Conservation (phyloP, 2,329 filamentous ascomycete genomes). For the Thelonectria discophora region DNA sequence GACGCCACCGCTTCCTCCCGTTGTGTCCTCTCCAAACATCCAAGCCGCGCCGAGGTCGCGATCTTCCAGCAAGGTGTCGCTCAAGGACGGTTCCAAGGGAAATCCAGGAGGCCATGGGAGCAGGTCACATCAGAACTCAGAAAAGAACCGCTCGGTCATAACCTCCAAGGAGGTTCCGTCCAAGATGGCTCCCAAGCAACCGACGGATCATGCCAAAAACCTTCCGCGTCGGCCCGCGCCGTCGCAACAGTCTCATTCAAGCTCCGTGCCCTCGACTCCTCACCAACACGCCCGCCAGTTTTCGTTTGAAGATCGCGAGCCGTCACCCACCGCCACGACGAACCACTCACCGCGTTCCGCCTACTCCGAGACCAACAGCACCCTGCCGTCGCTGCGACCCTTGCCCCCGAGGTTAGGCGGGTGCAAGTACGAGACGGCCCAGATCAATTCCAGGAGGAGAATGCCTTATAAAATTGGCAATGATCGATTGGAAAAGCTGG, state of each 20-base stretch:
- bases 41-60: slow-evolving; percentile 66
- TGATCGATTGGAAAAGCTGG: slow-evolving; percentile 76
- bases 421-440: slow-evolving; percentile 90
- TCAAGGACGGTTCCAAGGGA: slow-evolving; percentile 61
- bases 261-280: slow-evolving; percentile 91
- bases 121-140: slow-evolving; percentile 64
- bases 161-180: slow-evolving; percentile 62
- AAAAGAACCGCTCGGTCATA: slow-evolving; percentile 71
- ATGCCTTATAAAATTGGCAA: slow-evolving; percentile 93
- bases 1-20: slow-evolving; percentile 62
- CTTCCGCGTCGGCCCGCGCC: slow-evolving; percentile 44
- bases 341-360: slow-evolving; percentile 90
- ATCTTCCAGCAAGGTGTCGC: slow-evolving; percentile 68
- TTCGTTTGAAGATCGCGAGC: slow-evolving; percentile 78
- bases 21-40: slow-evolving; percentile 64
- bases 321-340: slow-evolving; percentile 79
- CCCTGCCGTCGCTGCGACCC: slow-evolving; percentile 73
- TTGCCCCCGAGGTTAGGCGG: slow-evolving; percentile 66
- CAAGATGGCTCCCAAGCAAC: slow-evolving; percentile 62
- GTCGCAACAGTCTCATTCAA: slow-evolving; percentile 68
- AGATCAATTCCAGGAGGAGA: slow-evolving; percentile 81
- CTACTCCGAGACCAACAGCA: slow-evolving; percentile 86
- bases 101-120: slow-evolving; percentile 70
- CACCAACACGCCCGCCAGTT: slow-evolving; percentile 88
- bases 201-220: slow-evolving; percentile 44